Base-by-base conservation (phyloP, 169 alveolate species). In the Amoebophrya sp. region DNA sequence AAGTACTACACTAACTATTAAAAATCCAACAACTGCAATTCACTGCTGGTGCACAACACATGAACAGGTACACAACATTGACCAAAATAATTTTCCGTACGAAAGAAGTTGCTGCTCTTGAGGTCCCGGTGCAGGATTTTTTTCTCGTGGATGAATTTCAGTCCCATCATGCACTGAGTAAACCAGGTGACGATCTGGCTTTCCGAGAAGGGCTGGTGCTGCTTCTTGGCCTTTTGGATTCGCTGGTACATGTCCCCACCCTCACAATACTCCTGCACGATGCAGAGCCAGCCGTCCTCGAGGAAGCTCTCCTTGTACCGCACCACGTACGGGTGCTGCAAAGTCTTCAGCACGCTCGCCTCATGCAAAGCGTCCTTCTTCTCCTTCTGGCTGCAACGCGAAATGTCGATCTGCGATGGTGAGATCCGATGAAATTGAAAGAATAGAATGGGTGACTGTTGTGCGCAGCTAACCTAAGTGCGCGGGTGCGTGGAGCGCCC, bases 291-390 rank as follows among this genome's bases (percentile, higher is more conserved):
- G 88, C 78, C 78, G 78, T 95, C 95, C 90, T 96, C 98, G 94
- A 96, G 94, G 91, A 96, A 96, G 23, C 97, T 94, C 92, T 96
- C 98, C 91, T 96, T 91, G 90, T 96, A 96, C 26, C 97, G 94
- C 45, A 96, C 95, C 91, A 96, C 96, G 92, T 95, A 95, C 23
- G 98, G 98, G 93, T 96, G 98, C 42, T 96, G 92, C 94, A 96
- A 92, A 13, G 97, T 96, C 90, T 95, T 95, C 42, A 96, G 89
- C 0, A 96, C 97, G 26, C 34, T 13, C 7, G 78, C 78, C 23
- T 58, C 78, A 29, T 58, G 78, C 78, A 58, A 58, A 58, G 78
- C 78, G 34, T 58, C 78, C 78, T 58, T 58, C 34, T 58, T 58
- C 78, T 58, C 78, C 78, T 58, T 58, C 29, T 2, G 29, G 5